A percentile compares a stretch with the other conserved stretches of the same genome.
phyloP scores from a whole-genome alignment of 2,329 filamentous ascomycete genomes.

The Hymenotorrendiella dingleyae region DNA sequence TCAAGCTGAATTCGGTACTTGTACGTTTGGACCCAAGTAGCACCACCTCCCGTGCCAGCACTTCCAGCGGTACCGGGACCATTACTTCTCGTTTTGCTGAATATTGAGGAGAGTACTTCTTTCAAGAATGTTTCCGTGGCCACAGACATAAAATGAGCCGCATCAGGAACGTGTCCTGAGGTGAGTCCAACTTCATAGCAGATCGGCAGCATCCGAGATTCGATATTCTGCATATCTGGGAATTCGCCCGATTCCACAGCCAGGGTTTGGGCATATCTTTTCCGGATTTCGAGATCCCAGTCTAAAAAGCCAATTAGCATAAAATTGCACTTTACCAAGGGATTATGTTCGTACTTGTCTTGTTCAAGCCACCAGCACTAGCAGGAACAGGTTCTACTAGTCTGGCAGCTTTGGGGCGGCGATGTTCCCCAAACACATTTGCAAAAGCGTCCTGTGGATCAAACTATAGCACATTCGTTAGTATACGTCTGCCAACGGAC shows the following conservation, averaged over 20 bases:
- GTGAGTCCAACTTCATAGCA: slow-evolving; percentile 61
- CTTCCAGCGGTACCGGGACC: slow-evolving; percentile 56
- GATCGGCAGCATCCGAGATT: slow-evolving; percentile 60
- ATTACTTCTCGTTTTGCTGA: slow-evolving; percentile 59
- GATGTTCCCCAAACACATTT: slow-evolving; percentile 29
- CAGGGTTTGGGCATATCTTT: slow-evolving; percentile 57
- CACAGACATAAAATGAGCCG: slow-evolving; percentile 57
- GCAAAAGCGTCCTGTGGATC: slow-evolving; percentile 28
- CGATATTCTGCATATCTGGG: slow-evolving; percentile 57
- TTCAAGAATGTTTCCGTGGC: slow-evolving; percentile 64
- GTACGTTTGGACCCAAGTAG: slow-evolving; percentile 70
- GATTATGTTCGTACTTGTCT: slow-evolving; percentile 59
- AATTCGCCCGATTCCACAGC: slow-evolving; percentile 65
- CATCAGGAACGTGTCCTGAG: slow-evolving; percentile 53
- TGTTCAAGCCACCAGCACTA: slow-evolving; percentile 68
- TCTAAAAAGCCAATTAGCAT: slow-evolving; percentile 37
- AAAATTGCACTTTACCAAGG: no score
- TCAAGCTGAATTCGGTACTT: slow-evolving; percentile 71
- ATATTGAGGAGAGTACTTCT: slow-evolving; percentile 56
- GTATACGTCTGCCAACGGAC: not conserved
- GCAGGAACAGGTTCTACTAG: slow-evolving; percentile 57
- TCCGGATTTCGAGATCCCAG: slow-evolving; percentile 61
- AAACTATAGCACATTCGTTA: slow-evolving; percentile 18
- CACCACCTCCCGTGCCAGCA: slow-evolving; percentile 58
- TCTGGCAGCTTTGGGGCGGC: slow-evolving; percentile 34